Conservation (phyloP, 352 stramenopile species). For the Pythium myriotylum region DNA sequence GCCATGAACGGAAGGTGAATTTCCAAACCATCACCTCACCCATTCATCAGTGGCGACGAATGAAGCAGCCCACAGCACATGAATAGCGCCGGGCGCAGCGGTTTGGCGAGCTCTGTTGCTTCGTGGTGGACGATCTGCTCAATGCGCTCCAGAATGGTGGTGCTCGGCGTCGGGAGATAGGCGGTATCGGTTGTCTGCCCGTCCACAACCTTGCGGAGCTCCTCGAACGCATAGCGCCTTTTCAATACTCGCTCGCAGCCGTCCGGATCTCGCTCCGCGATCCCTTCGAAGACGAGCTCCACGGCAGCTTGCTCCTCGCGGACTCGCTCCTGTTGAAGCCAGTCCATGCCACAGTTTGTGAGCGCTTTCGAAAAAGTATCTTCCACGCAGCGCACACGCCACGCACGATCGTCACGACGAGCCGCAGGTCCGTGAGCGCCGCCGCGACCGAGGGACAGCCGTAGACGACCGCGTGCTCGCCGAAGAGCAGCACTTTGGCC, state of each 20-base stretch:
- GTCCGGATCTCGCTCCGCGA: slow-evolving; percentile 37
- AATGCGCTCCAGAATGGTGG: slow-evolving; percentile 49
- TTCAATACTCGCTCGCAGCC: slow-evolving; percentile 23
- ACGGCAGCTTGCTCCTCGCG: slow-evolving; percentile 30
- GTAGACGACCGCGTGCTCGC: slow-evolving; percentile 91
- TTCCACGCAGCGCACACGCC: background rate
- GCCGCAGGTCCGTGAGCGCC: slow-evolving; percentile 81
- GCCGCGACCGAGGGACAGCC: slow-evolving; percentile 81
- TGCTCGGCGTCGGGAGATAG: slow-evolving; percentile 53
- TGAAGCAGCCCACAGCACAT: slow-evolving; percentile 62
- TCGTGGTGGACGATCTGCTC: slow-evolving; percentile 50
- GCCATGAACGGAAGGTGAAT: background rate
- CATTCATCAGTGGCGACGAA: slow-evolving; percentile 32
- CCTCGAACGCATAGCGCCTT: slow-evolving; percentile 36
- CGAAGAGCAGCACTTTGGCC: slow-evolving; percentile 90
- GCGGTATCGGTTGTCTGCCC: slow-evolving; percentile 40
- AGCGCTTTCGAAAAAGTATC: slow-evolving; percentile 3
- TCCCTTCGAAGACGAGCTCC: slow-evolving; percentile 56
- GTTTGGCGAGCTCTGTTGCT: slow-evolving; percentile 42
- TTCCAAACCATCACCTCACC: no score
- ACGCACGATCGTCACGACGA: slow-evolving; percentile 82
- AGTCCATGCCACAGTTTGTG: background rate
- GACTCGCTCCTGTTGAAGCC: slow-evolving; percentile 20
- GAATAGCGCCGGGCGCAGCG: slow-evolving; percentile 58
- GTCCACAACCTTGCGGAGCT: slow-evolving; percentile 39